These are phyloP conservation scores for Thielaviopsis punctulata DNA, from an alignment of 2,329 filamentous ascomycete genomes.

Conservation along the genomic window DNA sequence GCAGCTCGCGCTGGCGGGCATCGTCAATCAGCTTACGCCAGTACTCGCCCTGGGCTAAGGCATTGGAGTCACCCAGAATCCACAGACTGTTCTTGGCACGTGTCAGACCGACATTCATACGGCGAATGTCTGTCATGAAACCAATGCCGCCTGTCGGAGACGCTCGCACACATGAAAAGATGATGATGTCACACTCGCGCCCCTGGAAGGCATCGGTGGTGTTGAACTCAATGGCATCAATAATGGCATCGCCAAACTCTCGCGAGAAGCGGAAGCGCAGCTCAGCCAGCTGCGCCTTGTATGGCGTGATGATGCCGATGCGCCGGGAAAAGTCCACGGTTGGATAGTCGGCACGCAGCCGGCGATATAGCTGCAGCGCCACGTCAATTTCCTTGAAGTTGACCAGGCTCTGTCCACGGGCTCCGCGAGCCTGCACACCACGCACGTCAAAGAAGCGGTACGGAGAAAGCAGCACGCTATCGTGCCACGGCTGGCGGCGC, in stretches of 20 bases:
- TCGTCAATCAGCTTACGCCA: slow-evolving; percentile 80
- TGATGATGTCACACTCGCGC: slow-evolving; percentile 92
- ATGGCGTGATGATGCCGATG: slow-evolving; percentile 93
- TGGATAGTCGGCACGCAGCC: slow-evolving; percentile 56
- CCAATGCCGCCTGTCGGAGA: slow-evolving; percentile 87
- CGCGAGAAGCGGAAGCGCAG: slow-evolving; percentile 58
- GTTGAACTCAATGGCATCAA: slow-evolving; percentile 82
- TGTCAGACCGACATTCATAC: slow-evolving; percentile 98
- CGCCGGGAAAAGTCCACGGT: slow-evolving; percentile 59
- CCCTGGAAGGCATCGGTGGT: slow-evolving; percentile 97
- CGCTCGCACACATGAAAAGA: slow-evolving; percentile 94
- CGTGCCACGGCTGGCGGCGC: slow-evolving; percentile 71
- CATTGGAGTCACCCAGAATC: slow-evolving; percentile 84
- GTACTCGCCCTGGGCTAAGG: slow-evolving; percentile 72
- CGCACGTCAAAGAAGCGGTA: slow-evolving; percentile 96
- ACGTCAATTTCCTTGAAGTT: slow-evolving; percentile 78
- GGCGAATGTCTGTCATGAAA: slow-evolving; percentile 93
- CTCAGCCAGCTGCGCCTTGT: slow-evolving; percentile 79
- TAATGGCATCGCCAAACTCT: slow-evolving; percentile 57
- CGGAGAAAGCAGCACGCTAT: slow-evolving; percentile 62
- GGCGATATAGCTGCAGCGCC: slow-evolving; percentile 68
- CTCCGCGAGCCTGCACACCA: slow-evolving; percentile 68
- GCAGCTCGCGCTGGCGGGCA: slow-evolving; percentile 54
- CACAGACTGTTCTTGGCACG: slow-evolving; percentile 92
- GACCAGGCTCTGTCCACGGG: slow-evolving; percentile 73